Base-by-base conservation (phyloP, 192 early-diverging fungal species). In the Umbelopsis sp. region DNA sequence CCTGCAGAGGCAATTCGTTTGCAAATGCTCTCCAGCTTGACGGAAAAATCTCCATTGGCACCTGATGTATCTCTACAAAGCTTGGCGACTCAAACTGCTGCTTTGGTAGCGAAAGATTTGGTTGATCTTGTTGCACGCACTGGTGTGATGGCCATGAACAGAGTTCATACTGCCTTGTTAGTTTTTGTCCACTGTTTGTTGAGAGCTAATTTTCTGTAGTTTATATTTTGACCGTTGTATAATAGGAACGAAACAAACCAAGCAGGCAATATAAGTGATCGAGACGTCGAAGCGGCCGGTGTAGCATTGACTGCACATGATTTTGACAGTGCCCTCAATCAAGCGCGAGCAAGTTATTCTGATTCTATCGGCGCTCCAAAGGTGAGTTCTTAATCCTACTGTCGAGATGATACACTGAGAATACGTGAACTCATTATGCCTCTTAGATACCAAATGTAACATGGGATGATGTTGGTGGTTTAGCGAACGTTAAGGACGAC, bases 391-490 rank as follows among this genome's bases (percentile, higher is more conserved):
- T 46, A 16, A 18, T 1, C 11, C 3, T 49, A 67, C 16, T 49
- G 7, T 11, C 13, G 18, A 35, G 6, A 61, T 33, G 55, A 35
- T 41, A 9, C 10, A 41, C 10, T 41, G 1, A 41, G 0, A 3
- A 61, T 3, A 16, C 21, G 4, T 61, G 11, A 61, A 13, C 27
- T 61, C 25, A 27, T 35, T 3, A 61, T 33, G 1, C 30, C 3
- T 15, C 15, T 7, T 49, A 79, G 88, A 99, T 99, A 67, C 98
- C 98, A 9, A 95, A 92, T 64, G 97, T 99, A 51, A 93, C 92
- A 20, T 99, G 98, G 95, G 95, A 97, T 65, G 98, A 99, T 76
- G 93, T 99, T 30, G 98, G 98, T 53, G 98, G 98, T 18, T 79
- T 99, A 48, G 88, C 91, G 2, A 88, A 93, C 50, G 95, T 98